These are phyloP conservation scores for Spergularia bocconei DNA, from an alignment of 148 eudicot genomes.

Conservation along the genomic window DNA sequence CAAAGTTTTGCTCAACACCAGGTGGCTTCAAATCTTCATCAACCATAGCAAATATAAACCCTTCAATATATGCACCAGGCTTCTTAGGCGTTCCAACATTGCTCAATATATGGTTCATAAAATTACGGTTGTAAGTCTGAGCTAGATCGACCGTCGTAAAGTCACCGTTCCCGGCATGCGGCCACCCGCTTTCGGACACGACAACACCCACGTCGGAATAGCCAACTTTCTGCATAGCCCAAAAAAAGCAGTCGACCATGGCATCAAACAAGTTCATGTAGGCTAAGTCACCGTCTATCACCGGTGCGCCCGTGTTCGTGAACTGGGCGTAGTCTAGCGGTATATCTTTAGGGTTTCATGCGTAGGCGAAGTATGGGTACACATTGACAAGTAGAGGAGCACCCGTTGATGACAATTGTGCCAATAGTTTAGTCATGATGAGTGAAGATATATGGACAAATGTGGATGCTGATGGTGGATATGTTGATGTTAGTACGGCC, in stretches of 20 bases:
- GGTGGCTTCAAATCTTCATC: constrained; percentile 33
- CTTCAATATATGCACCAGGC: constrained; percentile 21
- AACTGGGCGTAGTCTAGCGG: constrained; percentile 45
- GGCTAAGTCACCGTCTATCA: constrained; percentile 26
- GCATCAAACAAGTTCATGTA: constrained; percentile 51
- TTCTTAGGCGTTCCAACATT: constrained; percentile 34
- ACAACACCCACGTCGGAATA: constrained; percentile 16
- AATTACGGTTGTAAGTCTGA: constrained; percentile 29
- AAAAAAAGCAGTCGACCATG: constrained; percentile 33
- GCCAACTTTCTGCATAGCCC: constrained; percentile 40
- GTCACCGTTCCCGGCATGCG: constrained; percentile 30
- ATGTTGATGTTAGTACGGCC: constrained; percentile 23
- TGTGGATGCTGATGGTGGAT: constrained; percentile 42
- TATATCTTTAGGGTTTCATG: constrained; percentile 23
- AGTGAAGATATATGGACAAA: constrained; percentile 22
- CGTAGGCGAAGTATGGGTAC: constrained; percentile 55
- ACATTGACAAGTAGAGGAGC: constrained; percentile 41
- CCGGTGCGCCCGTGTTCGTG: constrained; percentile 8
- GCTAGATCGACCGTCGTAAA: constrained; percentile 37
- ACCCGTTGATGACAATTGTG: constrained; percentile 18
- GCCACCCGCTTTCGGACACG: constrained; percentile 46
- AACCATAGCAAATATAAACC: constrained; percentile 36
- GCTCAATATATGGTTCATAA: constrained; percentile 18
- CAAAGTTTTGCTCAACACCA: constrained; percentile 38
- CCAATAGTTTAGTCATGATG: constrained; percentile 12